These are phyloP conservation scores for Russula vinacea DNA, from an alignment of 768 basidiomycete species.

Conservation along the genomic window DNA sequence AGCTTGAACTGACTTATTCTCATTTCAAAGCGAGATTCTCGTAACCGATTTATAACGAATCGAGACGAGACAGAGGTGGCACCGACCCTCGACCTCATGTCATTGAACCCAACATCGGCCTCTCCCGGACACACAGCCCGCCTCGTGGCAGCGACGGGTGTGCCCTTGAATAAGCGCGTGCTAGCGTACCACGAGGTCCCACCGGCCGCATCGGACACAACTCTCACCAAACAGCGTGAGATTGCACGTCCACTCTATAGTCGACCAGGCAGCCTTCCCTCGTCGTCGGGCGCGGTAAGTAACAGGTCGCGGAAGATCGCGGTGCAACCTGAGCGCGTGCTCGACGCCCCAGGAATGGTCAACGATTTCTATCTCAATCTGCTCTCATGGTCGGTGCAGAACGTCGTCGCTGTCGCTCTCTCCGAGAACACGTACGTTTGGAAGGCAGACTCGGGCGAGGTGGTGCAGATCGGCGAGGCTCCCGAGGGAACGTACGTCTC, in stretches of 20 bases:
- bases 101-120: constrained; percentile 51
- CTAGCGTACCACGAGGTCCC: constrained; percentile 90
- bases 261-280: constrained; percentile 58
- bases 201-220: constrained; percentile 71
- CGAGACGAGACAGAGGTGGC: constrained; percentile 54
- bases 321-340: constrained; percentile 84
- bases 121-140: constrained; percentile 80
- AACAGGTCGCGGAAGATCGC: constrained; percentile 80
- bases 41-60: constrained; percentile 73
- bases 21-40: constrained; percentile 42
- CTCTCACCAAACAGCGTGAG: constrained; percentile 73
- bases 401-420: constrained; percentile 87
- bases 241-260: constrained; percentile 74
- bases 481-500: constrained; percentile 75
- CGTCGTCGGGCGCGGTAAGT: constrained; percentile 60
- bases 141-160: constrained; percentile 69
- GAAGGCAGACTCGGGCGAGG: constrained; percentile 86
- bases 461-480: constrained; percentile 72
- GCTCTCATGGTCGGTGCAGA: constrained; percentile 81
- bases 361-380: constrained; percentile 99
- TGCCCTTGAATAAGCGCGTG: constrained; percentile 76
- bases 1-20: constrained; percentile 20
- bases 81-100: constrained; percentile 61
- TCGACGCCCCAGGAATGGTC: constrained; percentile 89
- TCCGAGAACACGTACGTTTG: constrained; percentile 88